Evolutionary conservation across 192 early-diverging fungal genomes (phyloP).

Genomic region (Gamsiella multidivaricata): DNA sequence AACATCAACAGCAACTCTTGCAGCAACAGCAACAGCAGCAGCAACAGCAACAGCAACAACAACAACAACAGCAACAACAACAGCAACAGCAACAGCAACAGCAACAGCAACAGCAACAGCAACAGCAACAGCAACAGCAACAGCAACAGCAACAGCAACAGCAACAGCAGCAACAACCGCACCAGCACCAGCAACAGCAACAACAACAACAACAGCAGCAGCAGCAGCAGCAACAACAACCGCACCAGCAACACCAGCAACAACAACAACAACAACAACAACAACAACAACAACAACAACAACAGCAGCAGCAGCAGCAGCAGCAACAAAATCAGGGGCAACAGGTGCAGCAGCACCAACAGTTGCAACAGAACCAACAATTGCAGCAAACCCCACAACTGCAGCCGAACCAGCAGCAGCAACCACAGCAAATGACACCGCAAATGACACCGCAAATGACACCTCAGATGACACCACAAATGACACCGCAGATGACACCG

Average conservation of each 20-base stretch:
- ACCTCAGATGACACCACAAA: no score
- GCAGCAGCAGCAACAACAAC: slow-evolving; percentile 2
- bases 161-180: slow-evolving; percentile 11
- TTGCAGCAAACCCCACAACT: background rate
- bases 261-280: slow-evolving; percentile 10
- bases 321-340: slow-evolving; percentile 15
- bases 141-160: slow-evolving; percentile 18
- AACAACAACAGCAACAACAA: slow-evolving; percentile 13
- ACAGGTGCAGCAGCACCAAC: background rate
- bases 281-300: slow-evolving; percentile 21
- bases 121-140: slow-evolving; percentile 23
- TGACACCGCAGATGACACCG: no score
- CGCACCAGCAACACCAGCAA: slow-evolving; percentile 2
- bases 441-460: slow-evolving; percentile 4
- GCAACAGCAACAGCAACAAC: slow-evolving; percentile 19
- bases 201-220: background rate
- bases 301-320: slow-evolving; percentile 24
- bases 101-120: slow-evolving; percentile 26
- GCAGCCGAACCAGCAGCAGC: background rate
- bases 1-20: slow-evolving; percentile 5
- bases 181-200: background rate
- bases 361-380: background rate
- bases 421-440: slow-evolving; percentile 6
- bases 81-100: slow-evolving; percentile 11
- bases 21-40: slow-evolving; percentile 36